Evolutionary conservation across 2,329 filamentous ascomycete species (phyloP).

Genomic region (Rutstroemia sydowiana): DNA sequence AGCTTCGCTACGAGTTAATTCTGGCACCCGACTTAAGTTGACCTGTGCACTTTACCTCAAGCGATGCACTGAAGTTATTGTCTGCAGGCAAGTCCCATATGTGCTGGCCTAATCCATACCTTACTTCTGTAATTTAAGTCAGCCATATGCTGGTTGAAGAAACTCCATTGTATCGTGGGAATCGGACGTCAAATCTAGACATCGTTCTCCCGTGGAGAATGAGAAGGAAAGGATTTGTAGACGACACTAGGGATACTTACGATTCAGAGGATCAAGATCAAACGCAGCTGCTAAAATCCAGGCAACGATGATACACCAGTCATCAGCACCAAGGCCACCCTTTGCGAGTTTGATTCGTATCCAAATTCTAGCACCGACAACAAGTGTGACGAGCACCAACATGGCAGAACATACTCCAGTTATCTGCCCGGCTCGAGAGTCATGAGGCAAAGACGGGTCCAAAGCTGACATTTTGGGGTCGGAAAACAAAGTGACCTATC

Average conservation of each 20-base stretch:
- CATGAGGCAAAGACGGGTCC: not conserved
- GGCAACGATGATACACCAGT: constrained; percentile 3
- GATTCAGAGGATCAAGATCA: constrained; percentile 4
- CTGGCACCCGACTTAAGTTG: not conserved
- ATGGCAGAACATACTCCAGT: constrained; percentile 5
- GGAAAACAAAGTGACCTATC: not conserved
- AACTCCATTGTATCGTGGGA: not conserved
- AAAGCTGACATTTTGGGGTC: not conserved
- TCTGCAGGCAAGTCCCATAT: constrained; percentile 1
- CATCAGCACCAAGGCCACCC: constrained; percentile 5
- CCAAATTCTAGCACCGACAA: not conserved
- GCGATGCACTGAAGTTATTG: constrained; percentile 1
- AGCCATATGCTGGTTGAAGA: not conserved
- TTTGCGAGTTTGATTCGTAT: not conserved
- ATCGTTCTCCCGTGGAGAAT: not conserved
- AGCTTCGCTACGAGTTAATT: not conserved
- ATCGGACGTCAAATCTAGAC: not conserved
- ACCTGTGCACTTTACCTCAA: not conserved
- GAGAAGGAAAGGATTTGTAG: not conserved
- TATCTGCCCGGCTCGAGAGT: constrained; percentile 1
- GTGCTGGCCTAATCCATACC: constrained; percentile 3
- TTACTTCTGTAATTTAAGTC: not conserved
- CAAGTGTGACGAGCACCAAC: constrained; percentile 2
- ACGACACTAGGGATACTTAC: not conserved
- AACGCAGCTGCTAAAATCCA: constrained; percentile 5